These are phyloP conservation scores for Candida alai DNA, from an alignment of 805 yeast species.

Conservation along the genomic window DNA sequence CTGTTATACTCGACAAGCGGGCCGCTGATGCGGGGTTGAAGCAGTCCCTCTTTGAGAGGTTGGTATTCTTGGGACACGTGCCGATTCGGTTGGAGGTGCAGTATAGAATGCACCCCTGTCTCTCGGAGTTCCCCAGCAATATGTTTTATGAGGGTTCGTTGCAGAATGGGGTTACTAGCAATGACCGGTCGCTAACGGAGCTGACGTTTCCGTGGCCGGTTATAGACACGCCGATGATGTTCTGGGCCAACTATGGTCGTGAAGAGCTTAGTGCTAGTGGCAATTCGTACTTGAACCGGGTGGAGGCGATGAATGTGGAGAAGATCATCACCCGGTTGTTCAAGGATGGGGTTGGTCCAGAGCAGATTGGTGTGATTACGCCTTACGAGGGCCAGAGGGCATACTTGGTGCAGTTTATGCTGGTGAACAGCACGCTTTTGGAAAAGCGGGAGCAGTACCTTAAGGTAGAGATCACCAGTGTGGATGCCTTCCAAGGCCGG, in stretches of 20 bases:
- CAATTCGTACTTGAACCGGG: slow-evolving; percentile 75
- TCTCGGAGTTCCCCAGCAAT: slow-evolving; percentile 84
- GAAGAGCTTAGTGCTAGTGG: slow-evolving; percentile 86
- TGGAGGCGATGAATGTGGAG: slow-evolving; percentile 88
- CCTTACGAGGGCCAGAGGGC: slow-evolving; percentile 95
- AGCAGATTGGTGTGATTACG: slow-evolving; percentile 87
- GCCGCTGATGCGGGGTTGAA: slow-evolving; percentile 85
- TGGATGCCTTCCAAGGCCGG: slow-evolving; percentile 43
- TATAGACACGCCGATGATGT: slow-evolving; percentile 84
- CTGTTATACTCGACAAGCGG: slow-evolving; percentile 73
- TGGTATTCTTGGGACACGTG: slow-evolving; percentile 74
- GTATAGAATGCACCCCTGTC: slow-evolving; percentile 89
- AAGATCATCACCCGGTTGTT: slow-evolving; percentile 69
- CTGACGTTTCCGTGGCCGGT: slow-evolving; percentile 91
- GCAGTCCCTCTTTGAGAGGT: slow-evolving; percentile 84
- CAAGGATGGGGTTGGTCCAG: slow-evolving; percentile 72
- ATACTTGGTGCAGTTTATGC: slow-evolving; percentile 74
- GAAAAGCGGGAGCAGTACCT: slow-evolving; percentile 56
- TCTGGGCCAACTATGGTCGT: slow-evolving; percentile 85
- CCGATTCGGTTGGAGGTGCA: slow-evolving; percentile 89
- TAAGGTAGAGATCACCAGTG: slow-evolving; percentile 73
- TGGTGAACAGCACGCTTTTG: slow-evolving; percentile 57
- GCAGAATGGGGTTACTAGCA: slow-evolving; percentile 86
- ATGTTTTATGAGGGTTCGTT: slow-evolving; percentile 90
- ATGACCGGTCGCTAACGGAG: slow-evolving; percentile 53